Evolutionary conservation across 495 filamentous ascomycete species (phyloP).

Genomic region (Pyrenula aspistea): DNA sequence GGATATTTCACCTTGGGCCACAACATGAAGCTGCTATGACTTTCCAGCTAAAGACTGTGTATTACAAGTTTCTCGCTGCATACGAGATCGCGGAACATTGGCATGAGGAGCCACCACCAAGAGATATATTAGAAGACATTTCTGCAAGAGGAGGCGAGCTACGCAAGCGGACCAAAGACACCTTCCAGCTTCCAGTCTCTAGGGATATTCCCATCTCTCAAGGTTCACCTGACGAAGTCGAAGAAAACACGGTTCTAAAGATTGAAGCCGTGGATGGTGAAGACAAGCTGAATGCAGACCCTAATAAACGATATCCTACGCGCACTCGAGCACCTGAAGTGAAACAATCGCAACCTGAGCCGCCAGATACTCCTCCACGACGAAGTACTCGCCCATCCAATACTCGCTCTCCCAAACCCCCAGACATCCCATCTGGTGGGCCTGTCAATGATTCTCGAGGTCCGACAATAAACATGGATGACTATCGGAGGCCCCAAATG

Average conservation of each 20-base stretch:
- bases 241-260: neutral
- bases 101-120: conserved; percentile 64
- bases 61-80: conserved; percentile 66
- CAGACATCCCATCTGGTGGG: neutral
- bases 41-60: conserved; percentile 66
- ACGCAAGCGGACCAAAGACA: conserved; percentile 64
- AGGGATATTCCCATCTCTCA: conserved; percentile 10
- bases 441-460: neutral
- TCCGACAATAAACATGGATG: neutral
- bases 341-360: neutral
- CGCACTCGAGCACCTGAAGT: neutral
- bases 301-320: neutral
- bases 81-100: conserved; percentile 67
- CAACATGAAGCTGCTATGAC: conserved; percentile 59
- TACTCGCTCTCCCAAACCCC: neutral
- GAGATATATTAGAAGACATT: conserved; percentile 65
- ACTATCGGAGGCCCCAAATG: neutral
- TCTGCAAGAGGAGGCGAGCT: conserved; percentile 66
- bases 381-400: neutral
- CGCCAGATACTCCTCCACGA: neutral
- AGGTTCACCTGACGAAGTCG: neutral
- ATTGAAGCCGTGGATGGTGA: neutral
- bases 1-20: conserved; percentile 47
- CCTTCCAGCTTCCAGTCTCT: conserved; percentile 36
- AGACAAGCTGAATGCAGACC: neutral